Percentiles rank a stretch among this genome's conserved stretches.
Conservation (phyloP, 2,329 filamentous ascomycete genomes). For the Dactylonectria macrodidyma region DNA sequence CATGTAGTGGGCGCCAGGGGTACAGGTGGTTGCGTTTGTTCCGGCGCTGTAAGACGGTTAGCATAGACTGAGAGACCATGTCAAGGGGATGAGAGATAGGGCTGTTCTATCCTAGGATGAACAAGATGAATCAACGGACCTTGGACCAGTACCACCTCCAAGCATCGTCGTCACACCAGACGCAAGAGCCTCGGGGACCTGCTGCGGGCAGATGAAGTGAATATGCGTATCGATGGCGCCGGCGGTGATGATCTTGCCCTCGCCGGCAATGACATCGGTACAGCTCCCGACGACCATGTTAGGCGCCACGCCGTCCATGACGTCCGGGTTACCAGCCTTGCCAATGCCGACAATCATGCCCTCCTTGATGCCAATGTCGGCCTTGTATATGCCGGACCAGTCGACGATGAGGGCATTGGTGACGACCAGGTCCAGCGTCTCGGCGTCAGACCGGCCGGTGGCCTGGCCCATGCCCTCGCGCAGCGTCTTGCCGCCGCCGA, state of each 20-base stretch:
- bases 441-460: slow-evolving; percentile 78
- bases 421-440: slow-evolving; percentile 87
- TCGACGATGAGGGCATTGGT: slow-evolving; percentile 93
- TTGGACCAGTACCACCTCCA: slow-evolving; percentile 93
- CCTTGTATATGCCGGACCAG: slow-evolving; percentile 95
- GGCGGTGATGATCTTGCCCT: slow-evolving; percentile 91
- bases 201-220: slow-evolving; percentile 96
- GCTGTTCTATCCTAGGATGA: background rate
- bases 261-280: slow-evolving; percentile 92
- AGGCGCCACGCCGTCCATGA: slow-evolving; percentile 89
- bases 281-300: slow-evolving; percentile 88
- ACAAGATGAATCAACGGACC: slow-evolving; percentile 59
- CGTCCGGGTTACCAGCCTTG: slow-evolving; percentile 96
- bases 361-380: slow-evolving; percentile 93
- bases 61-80: background rate
- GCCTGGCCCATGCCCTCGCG: slow-evolving; percentile 97
- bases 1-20: slow-evolving; percentile 86
- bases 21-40: slow-evolving; percentile 94
- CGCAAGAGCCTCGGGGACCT: slow-evolving; percentile 85
- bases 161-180: slow-evolving; percentile 92
- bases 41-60: slow-evolving; percentile 72
- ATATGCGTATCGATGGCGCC: slow-evolving; percentile 93
- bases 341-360: slow-evolving; percentile 91
- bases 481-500: slow-evolving; percentile 94
- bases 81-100: background rate